Percentiles rank a stretch among this genome's conserved stretches.
Evolutionary conservation across 2,329 filamentous ascomycete genomes (phyloP).

Genomic region (Lecanosticta acicola): DNA sequence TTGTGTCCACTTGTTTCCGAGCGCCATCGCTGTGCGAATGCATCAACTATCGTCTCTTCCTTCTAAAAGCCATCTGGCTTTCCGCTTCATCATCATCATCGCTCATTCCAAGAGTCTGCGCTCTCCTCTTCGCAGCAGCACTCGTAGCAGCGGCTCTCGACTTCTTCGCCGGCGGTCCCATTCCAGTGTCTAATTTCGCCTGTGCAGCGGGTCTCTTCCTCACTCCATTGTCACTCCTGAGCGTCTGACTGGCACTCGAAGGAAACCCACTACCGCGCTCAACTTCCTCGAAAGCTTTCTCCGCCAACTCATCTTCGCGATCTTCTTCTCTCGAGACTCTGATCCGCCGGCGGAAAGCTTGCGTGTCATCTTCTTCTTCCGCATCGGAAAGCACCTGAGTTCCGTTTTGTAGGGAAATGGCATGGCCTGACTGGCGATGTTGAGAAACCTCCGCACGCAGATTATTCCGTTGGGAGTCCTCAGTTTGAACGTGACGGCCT

Average conservation of each 20-base stretch:
- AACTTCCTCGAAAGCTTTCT: constrained; percentile 13
- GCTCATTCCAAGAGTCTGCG: constrained; percentile 21
- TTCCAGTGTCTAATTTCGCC: neutral
- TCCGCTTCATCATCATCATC: constrained; percentile 50
- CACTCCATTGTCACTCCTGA: constrained; percentile 18
- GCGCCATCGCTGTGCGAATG: neutral
- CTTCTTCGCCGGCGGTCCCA: constrained; percentile 27
- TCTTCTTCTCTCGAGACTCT: constrained; percentile 26
- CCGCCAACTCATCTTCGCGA: constrained; percentile 15
- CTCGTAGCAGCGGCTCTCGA: constrained; percentile 16
- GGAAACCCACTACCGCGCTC: no score
- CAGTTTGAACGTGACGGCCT: constrained; percentile 4
- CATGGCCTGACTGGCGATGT: constrained; percentile 2
- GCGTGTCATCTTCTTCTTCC: constrained; percentile 20
- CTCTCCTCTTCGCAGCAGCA: constrained; percentile 13
- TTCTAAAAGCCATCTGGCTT: constrained; percentile 51
- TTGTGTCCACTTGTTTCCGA: neutral
- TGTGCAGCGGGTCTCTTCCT: constrained; percentile 25
- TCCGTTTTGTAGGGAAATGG: constrained; percentile 2
- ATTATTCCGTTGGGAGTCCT: neutral
- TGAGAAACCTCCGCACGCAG: neutral
- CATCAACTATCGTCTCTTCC: constrained; percentile 32
- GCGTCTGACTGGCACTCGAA: constrained; percentile 14
- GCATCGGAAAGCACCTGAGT: constrained; percentile 12
- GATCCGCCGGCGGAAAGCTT: constrained; percentile 28